A percentile compares a stretch with the other conserved stretches of the same genome.
Conservation (phyloP, 805 yeast species). For the Candida vartiovaarae region DNA sequence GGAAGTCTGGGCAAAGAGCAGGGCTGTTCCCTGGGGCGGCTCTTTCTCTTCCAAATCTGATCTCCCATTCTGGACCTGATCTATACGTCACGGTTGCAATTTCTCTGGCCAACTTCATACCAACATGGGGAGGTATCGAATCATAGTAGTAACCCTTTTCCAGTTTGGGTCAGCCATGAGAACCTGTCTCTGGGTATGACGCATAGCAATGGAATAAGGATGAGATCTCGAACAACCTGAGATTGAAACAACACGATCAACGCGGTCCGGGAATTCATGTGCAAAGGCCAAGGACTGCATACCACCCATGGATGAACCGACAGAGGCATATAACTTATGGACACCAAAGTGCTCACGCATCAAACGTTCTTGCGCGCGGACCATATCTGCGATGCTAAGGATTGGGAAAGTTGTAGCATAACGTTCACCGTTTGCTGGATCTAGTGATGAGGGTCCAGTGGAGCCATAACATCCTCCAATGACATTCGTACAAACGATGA, state of each 20-base stretch:
- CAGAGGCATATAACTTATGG: conserved; percentile 60
- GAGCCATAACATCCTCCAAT: conserved; percentile 94
- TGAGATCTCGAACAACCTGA: conserved; percentile 93
- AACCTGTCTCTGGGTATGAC: conserved; percentile 89
- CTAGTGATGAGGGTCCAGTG: conserved; percentile 81
- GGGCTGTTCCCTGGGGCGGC: conserved; percentile 75
- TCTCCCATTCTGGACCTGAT: conserved; percentile 97
- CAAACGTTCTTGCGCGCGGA: conserved; percentile 74
- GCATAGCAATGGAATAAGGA: conserved; percentile 89
- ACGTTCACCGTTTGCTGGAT: conserved; percentile 57
- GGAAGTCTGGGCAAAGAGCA: conserved; percentile 87
- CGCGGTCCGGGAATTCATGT: conserved; percentile 72
- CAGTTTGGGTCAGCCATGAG: conserved; percentile 93
- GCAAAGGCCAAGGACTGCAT: conserved; percentile 92
- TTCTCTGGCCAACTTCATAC: conserved; percentile 91
- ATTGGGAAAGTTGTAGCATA: conserved; percentile 90
- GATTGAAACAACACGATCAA: conserved; percentile 67
- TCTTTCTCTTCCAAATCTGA: conserved; percentile 81
- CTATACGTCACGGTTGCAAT: conserved; percentile 92
- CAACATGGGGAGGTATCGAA: conserved; percentile 80
- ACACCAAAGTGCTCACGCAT: conserved; percentile 58
- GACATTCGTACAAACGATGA: conserved; percentile 84
- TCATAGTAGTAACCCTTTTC: conserved; percentile 88
- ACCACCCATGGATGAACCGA: conserved; percentile 98
- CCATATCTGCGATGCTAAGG: conserved; percentile 82